These are phyloP conservation scores for Hyaloscypha variabilis DNA, from an alignment of 495 filamentous ascomycete genomes.

Conservation along the genomic window DNA sequence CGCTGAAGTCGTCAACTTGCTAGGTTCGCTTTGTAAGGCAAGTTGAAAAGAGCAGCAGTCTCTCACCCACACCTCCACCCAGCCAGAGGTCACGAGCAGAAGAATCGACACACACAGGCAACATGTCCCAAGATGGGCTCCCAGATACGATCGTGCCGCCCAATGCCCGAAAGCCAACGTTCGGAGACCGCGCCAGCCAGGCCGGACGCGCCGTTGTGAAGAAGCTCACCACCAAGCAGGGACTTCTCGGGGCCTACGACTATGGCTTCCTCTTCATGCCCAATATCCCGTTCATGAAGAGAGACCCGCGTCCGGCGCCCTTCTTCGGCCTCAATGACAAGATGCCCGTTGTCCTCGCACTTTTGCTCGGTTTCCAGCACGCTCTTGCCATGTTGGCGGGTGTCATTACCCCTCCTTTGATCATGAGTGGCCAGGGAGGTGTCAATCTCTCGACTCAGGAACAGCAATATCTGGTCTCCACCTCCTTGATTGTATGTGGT, in stretches of 20 bases:
- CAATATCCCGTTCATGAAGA: conserved; percentile 81
- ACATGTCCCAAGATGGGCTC: too few species aligned
- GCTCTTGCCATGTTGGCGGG: conserved; percentile 58
- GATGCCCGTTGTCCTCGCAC: conserved; percentile 77
- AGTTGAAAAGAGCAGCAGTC: neutral
- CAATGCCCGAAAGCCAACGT: neutral
- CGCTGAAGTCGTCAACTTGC: neutral
- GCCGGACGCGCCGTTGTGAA: conserved; percentile 4
- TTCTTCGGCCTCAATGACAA: conserved; percentile 88
- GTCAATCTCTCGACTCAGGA: conserved; percentile 52
- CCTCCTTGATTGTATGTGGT: conserved; percentile 83
- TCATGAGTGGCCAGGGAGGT: conserved; percentile 70
- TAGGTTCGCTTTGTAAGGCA: conserved; percentile 8
- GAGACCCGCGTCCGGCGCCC: conserved; percentile 61
- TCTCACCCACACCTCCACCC: too few species aligned
- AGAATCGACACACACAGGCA: too few species aligned
- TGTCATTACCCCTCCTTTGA: conserved; percentile 76
- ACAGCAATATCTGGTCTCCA: conserved; percentile 81
- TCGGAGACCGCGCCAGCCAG: neutral
- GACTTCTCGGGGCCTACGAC: conserved; percentile 83
- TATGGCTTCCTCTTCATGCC: conserved; percentile 76
- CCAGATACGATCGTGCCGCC: neutral
- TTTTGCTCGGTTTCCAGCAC: conserved; percentile 74
- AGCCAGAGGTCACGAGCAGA: too few species aligned
- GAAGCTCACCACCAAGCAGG: conserved; percentile 58